Conservation (phyloP, 2,329 filamentous ascomycete species). For the Chalara sp. region DNA sequence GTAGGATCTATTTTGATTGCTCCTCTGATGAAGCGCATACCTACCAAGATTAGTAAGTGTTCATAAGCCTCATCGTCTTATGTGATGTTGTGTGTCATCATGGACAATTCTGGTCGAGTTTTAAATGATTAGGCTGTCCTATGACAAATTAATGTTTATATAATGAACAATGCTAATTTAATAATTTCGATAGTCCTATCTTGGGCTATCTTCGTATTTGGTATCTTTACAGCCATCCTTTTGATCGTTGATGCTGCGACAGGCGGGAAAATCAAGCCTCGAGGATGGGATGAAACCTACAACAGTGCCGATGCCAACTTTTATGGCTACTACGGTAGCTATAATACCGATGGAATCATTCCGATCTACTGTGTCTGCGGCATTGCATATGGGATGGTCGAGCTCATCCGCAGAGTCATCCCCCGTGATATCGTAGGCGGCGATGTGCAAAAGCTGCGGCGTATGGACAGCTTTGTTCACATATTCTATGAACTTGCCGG, state of each 20-base stretch:
- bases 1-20: too few relatives aligned
- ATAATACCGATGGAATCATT: conserved; percentile 42
- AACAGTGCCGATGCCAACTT: conserved; percentile 21
- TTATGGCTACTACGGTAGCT: conserved; percentile 40
- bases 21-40: too few relatives aligned
- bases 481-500: conserved; percentile 43
- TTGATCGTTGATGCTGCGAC: conserved; percentile 41
- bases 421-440: conserved; percentile 44
- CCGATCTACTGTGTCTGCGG: conserved; percentile 39
- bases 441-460: conserved; percentile 21
- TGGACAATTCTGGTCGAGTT: too few relatives aligned
- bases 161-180: conserved; percentile 20
- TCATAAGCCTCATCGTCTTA: too few relatives aligned
- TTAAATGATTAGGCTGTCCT: too few relatives aligned
- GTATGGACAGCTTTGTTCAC: conserved; percentile 25
- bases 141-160: too few relatives aligned
- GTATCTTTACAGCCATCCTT: conserved; percentile 38
- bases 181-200: conserved; percentile 39
- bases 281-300: too few relatives aligned
- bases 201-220: conserved; percentile 35
- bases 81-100: too few relatives aligned
- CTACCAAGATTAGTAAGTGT: too few relatives aligned
- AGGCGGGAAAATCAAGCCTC: conserved; percentile 36
- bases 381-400: conserved; percentile 41
- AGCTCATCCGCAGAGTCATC: conserved; percentile 43